These are phyloP conservation scores for Saturnispora zaruensis DNA, from an alignment of 805 yeast species.

Conservation along the genomic window DNA sequence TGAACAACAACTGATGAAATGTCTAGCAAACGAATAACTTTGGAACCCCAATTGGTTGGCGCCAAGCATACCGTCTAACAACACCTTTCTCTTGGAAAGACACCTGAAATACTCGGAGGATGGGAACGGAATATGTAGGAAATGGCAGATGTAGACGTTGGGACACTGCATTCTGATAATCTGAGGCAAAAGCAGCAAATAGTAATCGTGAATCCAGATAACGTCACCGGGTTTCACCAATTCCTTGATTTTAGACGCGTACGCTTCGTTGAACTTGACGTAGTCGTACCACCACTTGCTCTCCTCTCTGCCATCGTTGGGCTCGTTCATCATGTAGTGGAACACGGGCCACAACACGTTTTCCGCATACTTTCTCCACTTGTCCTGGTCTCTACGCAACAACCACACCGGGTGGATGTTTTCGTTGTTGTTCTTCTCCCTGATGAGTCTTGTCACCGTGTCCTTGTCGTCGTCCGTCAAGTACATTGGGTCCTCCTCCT, in stretches of 20 bases:
- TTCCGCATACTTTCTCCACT: conserved; percentile 90
- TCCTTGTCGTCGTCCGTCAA: conserved; percentile 47
- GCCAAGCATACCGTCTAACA: conserved; percentile 88
- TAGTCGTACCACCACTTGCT: conserved; percentile 78
- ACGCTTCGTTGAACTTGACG: conserved; percentile 83
- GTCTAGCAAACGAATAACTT: conserved; percentile 77
- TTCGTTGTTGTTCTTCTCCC: conserved; percentile 37
- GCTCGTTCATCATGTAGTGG: conserved; percentile 81
- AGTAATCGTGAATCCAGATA: conserved; percentile 89
- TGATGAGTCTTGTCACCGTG: conserved; percentile 39
- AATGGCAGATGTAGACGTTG: conserved; percentile 66
- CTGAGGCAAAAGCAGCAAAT: conserved; percentile 73
- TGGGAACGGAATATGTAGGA: conserved; percentile 89
- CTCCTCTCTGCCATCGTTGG: conserved; percentile 61
- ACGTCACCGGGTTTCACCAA: conserved; percentile 83
- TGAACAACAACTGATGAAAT: conserved; percentile 83
- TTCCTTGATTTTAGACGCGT: conserved; percentile 65
- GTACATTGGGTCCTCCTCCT: conserved; percentile 53
- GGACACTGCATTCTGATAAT: conserved; percentile 71
- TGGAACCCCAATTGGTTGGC: conserved; percentile 84
- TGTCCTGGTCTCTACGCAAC: conserved; percentile 61
- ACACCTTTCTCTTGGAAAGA: conserved; percentile 68
- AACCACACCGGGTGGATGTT: conserved; percentile 85
- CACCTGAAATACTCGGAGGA: conserved; percentile 90
- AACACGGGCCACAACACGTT: conserved; percentile 88